A percentile compares a stretch with the other conserved stretches of the same genome.
Evolutionary conservation across 805 yeast species (phyloP).

Genomic region (Ogataea angusta): DNA sequence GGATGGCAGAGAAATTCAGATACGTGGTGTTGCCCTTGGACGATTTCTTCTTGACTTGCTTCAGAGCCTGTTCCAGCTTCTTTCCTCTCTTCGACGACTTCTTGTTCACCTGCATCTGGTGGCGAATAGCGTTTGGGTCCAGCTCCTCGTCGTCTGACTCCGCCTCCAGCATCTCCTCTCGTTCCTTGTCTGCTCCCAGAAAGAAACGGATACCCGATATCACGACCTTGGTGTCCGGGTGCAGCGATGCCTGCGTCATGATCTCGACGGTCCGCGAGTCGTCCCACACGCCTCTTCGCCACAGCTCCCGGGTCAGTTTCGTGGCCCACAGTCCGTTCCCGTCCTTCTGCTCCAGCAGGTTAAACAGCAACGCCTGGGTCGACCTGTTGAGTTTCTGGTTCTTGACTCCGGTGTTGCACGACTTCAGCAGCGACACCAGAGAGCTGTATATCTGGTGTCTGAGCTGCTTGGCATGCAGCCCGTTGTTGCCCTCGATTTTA

Average conservation of each 20-base stretch:
- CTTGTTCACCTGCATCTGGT: conserved; percentile 79
- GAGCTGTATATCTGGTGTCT: conserved; percentile 81
- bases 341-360: conserved; percentile 75
- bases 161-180: conserved; percentile 80
- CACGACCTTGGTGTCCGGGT: conserved; percentile 82
- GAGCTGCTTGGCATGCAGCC: conserved; percentile 73
- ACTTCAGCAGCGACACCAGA: conserved; percentile 71
- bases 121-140: conserved; percentile 72
- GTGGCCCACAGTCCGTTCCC: conserved; percentile 92
- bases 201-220: conserved; percentile 88
- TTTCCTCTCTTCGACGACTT: conserved; percentile 76
- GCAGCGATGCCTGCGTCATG: conserved; percentile 93
- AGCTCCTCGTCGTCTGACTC: conserved; percentile 62
- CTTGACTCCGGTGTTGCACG: conserved; percentile 83
- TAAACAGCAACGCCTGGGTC: conserved; percentile 89
- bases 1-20: conserved; percentile 92
- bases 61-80: conserved; percentile 72
- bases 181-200: conserved; percentile 91
- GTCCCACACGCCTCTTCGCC: conserved; percentile 99
- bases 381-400: conserved; percentile 86
- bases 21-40: conserved; percentile 60
- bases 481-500: conserved; percentile 40
- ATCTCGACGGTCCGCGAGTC: conserved; percentile 96
- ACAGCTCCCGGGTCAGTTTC: conserved; percentile 86
- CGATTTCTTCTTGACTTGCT: conserved; percentile 57